Evolutionary conservation across 192 early-diverging fungal species (phyloP).

Genomic region (Paraglomus occultum): DNA sequence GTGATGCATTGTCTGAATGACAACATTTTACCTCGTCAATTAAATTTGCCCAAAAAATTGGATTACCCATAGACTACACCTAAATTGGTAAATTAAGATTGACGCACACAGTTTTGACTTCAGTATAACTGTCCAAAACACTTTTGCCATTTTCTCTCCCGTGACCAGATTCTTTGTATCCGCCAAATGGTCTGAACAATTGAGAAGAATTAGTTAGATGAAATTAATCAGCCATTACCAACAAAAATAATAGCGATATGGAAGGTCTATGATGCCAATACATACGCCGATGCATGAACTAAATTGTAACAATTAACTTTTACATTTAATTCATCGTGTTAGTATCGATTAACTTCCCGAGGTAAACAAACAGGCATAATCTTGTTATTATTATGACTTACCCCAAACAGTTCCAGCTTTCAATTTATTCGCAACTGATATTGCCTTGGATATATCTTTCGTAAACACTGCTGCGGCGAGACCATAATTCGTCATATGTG

Average conservation of each 20-base stretch:
- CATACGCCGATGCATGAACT: neutral
- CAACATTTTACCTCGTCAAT: too few relatives aligned
- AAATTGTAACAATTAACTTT: conserved; percentile 26
- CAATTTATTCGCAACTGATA: conserved; percentile 50
- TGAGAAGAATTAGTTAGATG: too few relatives aligned
- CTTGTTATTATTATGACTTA: too few relatives aligned
- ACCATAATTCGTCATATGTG: conserved; percentile 74
- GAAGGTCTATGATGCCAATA: neutral
- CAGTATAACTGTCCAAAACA: conserved; percentile 48
- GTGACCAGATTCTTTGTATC: conserved; percentile 66
- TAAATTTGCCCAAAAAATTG: too few relatives aligned
- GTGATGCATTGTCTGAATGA: too few relatives aligned
- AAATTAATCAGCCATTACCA: too few relatives aligned
- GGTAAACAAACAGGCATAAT: too few relatives aligned
- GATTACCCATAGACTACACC: too few relatives aligned
- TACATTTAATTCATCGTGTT: too few relatives aligned
- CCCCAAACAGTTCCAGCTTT: conserved; percentile 63
- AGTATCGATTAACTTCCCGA: conserved; percentile 36
- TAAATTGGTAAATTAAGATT: neutral
- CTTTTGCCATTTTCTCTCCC: conserved; percentile 60
- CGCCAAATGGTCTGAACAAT: conserved; percentile 63
- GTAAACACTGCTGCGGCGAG: conserved; percentile 77
- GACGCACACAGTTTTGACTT: conserved; percentile 42
- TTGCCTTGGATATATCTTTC: conserved; percentile 54
- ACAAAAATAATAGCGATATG: too few relatives aligned